Conservation (phyloP, 257 asterid genomes). For the Salvia miltiorrhiza region DNA sequence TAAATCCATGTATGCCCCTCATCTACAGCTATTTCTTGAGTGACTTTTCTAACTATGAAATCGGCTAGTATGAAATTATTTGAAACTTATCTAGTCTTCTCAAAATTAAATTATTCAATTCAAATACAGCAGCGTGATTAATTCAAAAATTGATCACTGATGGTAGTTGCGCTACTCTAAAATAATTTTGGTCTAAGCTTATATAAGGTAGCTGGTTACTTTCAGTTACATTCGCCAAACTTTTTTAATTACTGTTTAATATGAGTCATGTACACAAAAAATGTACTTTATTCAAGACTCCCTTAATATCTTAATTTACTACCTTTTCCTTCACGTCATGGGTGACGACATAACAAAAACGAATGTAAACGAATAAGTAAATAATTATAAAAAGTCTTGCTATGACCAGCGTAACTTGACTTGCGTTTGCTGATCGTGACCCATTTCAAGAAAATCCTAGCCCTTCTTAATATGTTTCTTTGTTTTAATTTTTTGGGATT, state of each 20-base stretch:
- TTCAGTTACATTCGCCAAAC: conserved; percentile 1
- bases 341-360: neutral
- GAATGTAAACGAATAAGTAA: neutral
- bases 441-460: neutral
- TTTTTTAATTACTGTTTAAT: neutral
- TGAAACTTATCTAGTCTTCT: neutral
- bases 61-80: neutral
- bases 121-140: neutral
- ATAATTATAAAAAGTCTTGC: neutral
- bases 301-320: neutral
- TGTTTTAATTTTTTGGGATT: neutral
- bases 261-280: neutral
- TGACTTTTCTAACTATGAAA: neutral
- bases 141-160: neutral
- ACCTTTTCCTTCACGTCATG: neutral
- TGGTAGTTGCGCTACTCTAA: neutral
- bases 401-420: conserved; percentile 6
- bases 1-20: neutral
- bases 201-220: neutral
- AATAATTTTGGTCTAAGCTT: neutral
- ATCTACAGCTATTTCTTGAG: neutral
- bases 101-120: neutral
- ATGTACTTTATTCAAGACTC: neutral
- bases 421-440: conserved; percentile 1
- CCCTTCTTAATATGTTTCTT: neutral